phyloP scores from a whole-genome alignment of 192 early-diverging fungal species.

The Rhizophlyctis rosea region DNA sequence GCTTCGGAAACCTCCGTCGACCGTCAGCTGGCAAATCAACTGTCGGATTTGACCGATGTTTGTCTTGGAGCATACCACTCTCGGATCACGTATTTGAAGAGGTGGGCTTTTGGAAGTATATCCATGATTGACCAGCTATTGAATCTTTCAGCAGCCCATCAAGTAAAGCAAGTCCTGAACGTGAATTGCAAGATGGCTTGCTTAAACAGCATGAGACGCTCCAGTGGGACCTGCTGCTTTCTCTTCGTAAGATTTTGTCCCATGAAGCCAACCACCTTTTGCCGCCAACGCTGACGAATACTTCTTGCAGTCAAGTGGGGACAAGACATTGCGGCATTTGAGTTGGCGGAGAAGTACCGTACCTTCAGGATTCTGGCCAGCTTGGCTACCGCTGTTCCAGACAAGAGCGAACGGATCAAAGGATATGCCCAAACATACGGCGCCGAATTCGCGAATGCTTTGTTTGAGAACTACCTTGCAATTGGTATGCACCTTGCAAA shows the following conservation, averaged over 20 bases:
- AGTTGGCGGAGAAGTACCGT: constrained; percentile 13
- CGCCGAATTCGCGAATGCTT: constrained; percentile 3
- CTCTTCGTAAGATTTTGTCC: not conserved
- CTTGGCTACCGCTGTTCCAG: not conserved
- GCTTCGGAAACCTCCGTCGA: not conserved
- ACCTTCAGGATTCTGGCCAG: constrained; percentile 11
- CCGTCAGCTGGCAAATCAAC: not conserved
- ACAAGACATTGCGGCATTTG: constrained; percentile 5
- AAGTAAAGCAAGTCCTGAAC: not conserved
- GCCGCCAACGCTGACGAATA: not conserved
- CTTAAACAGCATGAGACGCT: not conserved
- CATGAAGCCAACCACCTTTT: not conserved
- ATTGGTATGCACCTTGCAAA: not conserved
- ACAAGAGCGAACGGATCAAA: not conserved
- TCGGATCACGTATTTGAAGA: not conserved
- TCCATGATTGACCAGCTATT: not conserved
- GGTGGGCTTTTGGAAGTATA: not conserved
- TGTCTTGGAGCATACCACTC: not conserved
- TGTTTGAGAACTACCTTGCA: constrained; percentile 7
- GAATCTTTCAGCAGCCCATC: not conserved
- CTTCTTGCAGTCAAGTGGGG: not conserved
- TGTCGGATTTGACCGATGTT: not conserved
- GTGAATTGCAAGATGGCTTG: not conserved
- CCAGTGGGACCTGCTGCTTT: not conserved
- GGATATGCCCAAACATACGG: constrained; percentile 10